Evolutionary conservation across 2,329 filamentous ascomycete genomes (phyloP), one percentile per base, ranked within the genome.

Genomic region (Ophiostoma piceae): DNA sequence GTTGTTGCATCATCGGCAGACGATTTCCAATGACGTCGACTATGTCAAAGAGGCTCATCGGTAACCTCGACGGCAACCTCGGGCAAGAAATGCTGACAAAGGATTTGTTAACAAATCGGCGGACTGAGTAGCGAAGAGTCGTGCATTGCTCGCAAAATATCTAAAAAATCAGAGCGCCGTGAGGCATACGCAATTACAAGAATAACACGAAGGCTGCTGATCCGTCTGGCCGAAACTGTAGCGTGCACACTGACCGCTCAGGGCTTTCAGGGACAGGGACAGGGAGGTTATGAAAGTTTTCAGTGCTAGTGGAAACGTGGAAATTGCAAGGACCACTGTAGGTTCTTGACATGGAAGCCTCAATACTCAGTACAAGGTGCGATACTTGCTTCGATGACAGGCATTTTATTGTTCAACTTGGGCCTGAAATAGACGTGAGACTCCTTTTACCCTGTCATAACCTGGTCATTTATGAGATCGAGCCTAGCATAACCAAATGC

Each of bases 261-360:
- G 41, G 12, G 16, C 43, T 47, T 57, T 22, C 51, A 26, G n/a
- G 32, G 57, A 32, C 57, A 62, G 57, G 22, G 57, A 32, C 26
- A 62, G 57, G 26, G 57, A 62, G 57, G 57, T 14, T 62, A 3
- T 62, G 22, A 16, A 62, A 2, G 22, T 35, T 35, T 26, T 62
- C 11, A 62, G 6, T 16, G 14, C 57, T 14, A 29, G 57, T 35
- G 57, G 57, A 32, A 57, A 62, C 57, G n/a, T 29, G 57, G 57
- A 62, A 62, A 62, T 62, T 62, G 57, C 51, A 62, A 62, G 57
- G 57, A 51, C 47, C 16, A 19, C 22, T 22, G 57, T 32, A 62
- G 16, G 3, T 8, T 32, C 22, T 62, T 35, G 26, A 35, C 8
- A 14, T 54, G 3, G 51, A 12, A 57, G 51, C 51, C 51, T 60